Percentiles rank a stretch among this genome's conserved stretches.
Conservation (phyloP, 805 yeast species). For the Kazachstania kunashirensis region DNA sequence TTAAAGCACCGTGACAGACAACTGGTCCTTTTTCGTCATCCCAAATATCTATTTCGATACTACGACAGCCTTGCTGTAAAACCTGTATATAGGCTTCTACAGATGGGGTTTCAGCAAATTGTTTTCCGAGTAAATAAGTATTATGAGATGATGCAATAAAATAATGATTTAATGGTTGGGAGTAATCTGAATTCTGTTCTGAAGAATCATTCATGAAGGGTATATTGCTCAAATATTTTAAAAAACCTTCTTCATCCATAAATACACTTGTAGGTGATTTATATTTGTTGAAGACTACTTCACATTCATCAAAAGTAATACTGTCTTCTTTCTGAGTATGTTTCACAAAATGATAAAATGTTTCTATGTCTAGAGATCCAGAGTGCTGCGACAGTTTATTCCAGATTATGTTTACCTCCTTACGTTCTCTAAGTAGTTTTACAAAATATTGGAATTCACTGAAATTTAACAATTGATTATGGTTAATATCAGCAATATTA, state of each 20-base stretch:
- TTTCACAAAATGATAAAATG: constrained; percentile 37
- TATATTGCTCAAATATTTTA: constrained; percentile 27
- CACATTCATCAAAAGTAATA: constrained; percentile 22
- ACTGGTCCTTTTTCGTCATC: constrained; percentile 75
- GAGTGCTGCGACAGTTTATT: constrained; percentile 20
- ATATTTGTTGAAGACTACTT: constrained; percentile 33
- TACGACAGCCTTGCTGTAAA: constrained; percentile 84
- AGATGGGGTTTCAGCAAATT: constrained; percentile 77
- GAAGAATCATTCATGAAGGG: constrained; percentile 15
- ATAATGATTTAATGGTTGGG: constrained; percentile 73
- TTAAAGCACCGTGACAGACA: constrained; percentile 86
- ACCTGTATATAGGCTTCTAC: constrained; percentile 83
- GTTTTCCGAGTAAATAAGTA: constrained; percentile 82
- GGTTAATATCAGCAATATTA: constrained; percentile 40
- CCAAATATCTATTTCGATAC: constrained; percentile 95
- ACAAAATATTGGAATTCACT: constrained; percentile 72
- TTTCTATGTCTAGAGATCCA: constrained; percentile 20
- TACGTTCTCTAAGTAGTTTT: constrained; percentile 49
- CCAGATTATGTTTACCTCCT: constrained; percentile 52
- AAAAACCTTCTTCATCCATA: constrained; percentile 17
- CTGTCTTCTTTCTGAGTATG: constrained; percentile 39
- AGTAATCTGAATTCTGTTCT: constrained; percentile 30
- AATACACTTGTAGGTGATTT: constrained; percentile 11
- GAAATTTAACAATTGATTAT: constrained; percentile 49
- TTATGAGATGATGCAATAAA: constrained; percentile 90